Conservation (phyloP, 305 asterid genomes). For the Fraxinus platypoda region DNA sequence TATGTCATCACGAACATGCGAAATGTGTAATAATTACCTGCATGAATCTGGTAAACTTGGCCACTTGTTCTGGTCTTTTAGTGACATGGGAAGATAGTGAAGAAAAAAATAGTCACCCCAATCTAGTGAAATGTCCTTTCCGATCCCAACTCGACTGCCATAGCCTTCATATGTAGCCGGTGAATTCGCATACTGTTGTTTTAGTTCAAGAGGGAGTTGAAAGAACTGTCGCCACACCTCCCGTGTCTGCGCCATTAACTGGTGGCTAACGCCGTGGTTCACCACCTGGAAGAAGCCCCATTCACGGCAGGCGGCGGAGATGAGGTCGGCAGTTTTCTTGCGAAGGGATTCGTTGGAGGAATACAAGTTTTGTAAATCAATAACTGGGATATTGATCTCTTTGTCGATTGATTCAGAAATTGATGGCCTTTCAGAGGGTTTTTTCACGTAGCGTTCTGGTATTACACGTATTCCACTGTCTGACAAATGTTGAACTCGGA, state of each 20-base stretch:
- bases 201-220: slow-evolving; percentile 40
- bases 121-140: slow-evolving; percentile 41
- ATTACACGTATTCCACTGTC: slow-evolving; percentile 41
- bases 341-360: slow-evolving; percentile 21
- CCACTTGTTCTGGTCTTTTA: slow-evolving; percentile 44
- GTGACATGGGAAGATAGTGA: slow-evolving; percentile 32
- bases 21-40: slow-evolving; percentile 28
- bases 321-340: neutral
- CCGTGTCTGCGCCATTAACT: slow-evolving; percentile 27
- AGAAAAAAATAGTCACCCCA: slow-evolving; percentile 54
- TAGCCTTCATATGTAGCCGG: slow-evolving; percentile 47
- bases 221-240: slow-evolving; percentile 44
- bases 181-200: slow-evolving; percentile 39
- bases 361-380: slow-evolving; percentile 30
- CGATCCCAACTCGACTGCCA: slow-evolving; percentile 45
- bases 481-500: slow-evolving; percentile 42
- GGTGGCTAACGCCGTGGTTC: slow-evolving; percentile 41
- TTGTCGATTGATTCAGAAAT: neutral
- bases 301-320: slow-evolving; percentile 36
- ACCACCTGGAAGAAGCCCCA: slow-evolving; percentile 56
- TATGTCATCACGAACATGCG: neutral
- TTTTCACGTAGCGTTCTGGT: slow-evolving; percentile 38
- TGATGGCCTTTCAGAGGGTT: slow-evolving; percentile 33
- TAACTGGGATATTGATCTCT: slow-evolving; percentile 33
- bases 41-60: slow-evolving; percentile 40